Conservation (phyloP, 345 rosid species). For the Melastoma malabathricum region DNA sequence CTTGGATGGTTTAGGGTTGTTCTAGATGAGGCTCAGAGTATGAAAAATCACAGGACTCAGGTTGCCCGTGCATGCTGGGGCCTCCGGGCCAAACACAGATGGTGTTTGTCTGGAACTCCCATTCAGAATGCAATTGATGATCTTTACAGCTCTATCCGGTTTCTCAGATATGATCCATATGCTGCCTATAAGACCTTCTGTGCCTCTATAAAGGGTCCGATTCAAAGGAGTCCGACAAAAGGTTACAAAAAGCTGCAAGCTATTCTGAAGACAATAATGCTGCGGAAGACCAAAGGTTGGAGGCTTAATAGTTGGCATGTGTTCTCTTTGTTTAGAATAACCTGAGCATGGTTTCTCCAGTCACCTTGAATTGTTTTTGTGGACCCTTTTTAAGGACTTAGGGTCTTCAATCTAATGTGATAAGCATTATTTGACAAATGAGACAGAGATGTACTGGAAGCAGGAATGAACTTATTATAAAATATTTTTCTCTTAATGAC, state of each 20-base stretch:
- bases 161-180: constrained; percentile 85
- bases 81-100: constrained; percentile 93
- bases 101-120: constrained; percentile 99
- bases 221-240: constrained; percentile 37
- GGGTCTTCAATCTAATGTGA: background rate
- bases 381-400: background rate
- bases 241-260: constrained; percentile 84
- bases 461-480: background rate
- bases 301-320: background rate
- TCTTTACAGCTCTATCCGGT: constrained; percentile 93
- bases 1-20: constrained; percentile 95
- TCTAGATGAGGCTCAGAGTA: constrained; percentile 96
- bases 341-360: background rate
- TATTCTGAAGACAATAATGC: constrained; percentile 80
- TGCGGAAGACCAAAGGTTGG: constrained; percentile 90
- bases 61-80: constrained; percentile 99
- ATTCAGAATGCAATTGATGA: constrained; percentile 95
- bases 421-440: too few relatives aligned
- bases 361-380: background rate
- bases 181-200: constrained; percentile 49
- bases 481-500: background rate
- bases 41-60: constrained; percentile 90
- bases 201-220: constrained; percentile 50
- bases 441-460: too few relatives aligned
- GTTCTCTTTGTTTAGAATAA: background rate